These are phyloP conservation scores for Amaranthus hypochondriacus DNA, from an alignment of 148 eudicot genomes.

Conservation along the genomic window DNA sequence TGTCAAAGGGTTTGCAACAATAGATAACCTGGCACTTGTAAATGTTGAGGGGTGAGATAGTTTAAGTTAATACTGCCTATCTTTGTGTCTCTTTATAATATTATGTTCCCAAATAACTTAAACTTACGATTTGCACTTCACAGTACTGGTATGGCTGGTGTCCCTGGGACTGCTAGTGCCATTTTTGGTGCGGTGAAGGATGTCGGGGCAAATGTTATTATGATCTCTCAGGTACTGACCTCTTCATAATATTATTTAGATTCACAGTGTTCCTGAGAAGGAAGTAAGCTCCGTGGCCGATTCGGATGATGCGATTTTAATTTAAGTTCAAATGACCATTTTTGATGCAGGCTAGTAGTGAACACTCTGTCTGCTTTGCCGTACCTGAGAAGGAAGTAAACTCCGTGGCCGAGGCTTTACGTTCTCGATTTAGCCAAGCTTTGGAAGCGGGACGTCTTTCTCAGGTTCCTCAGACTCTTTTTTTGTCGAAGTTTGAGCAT, in stretches of 20 bases:
- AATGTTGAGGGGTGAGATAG: constrained; percentile 92
- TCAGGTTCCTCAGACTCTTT: constrained; percentile 48
- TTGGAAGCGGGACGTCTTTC: constrained; percentile 93
- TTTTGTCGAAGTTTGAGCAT: background rate
- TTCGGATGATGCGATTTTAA: background rate
- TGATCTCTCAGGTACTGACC: constrained; percentile 83
- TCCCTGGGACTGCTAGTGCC: constrained; percentile 96
- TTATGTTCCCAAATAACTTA: constrained; percentile 16
- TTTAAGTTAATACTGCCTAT: background rate
- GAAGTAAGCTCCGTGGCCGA: no score
- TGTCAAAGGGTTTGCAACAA: constrained; percentile 98
- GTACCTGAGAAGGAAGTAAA: constrained; percentile 95
- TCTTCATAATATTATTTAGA: no score
- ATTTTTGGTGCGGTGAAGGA: constrained; percentile 90
- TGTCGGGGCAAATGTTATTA: constrained; percentile 95
- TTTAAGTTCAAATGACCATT: constrained; percentile 11
- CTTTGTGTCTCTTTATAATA: constrained; percentile 3
- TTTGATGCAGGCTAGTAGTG: constrained; percentile 87
- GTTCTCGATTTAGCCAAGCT: constrained; percentile 82
- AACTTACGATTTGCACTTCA: constrained; percentile 11
- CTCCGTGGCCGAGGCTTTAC: constrained; percentile 80
- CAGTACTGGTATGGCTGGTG: constrained; percentile 99
- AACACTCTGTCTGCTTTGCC: constrained; percentile 97
- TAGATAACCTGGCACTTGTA: constrained; percentile 89
- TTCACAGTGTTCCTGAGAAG: no score